These are phyloP conservation scores for Yamadazyma sp. DNA, from an alignment of 805 yeast genomes.

Conservation along the genomic window DNA sequence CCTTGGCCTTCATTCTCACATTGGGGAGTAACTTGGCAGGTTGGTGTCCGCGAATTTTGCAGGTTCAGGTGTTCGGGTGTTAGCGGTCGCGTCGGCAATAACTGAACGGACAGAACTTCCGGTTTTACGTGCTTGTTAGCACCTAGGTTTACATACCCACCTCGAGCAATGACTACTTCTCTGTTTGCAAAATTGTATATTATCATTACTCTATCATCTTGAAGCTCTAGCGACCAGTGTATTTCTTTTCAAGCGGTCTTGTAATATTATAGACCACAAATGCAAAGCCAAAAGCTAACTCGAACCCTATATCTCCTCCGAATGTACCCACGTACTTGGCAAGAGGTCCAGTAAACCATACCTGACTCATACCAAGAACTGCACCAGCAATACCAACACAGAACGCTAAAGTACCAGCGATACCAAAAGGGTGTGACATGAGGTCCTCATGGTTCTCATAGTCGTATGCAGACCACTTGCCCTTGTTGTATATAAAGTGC, in stretches of 20 bases:
- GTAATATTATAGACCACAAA: conserved; percentile 56
- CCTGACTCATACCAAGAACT: conserved; percentile 83
- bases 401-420: conserved; percentile 78
- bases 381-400: conserved; percentile 83
- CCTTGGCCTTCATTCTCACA: no score
- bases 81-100: no score
- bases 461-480: conserved; percentile 59
- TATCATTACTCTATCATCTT: not conserved
- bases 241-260: conserved; percentile 68
- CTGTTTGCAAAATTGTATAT: not conserved
- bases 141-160: no score
- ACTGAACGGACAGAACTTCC: no score
- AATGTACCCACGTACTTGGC: conserved; percentile 51
- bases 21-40: no score
- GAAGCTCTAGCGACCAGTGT: conserved; percentile 44
- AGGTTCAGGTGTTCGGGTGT: no score
- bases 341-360: conserved; percentile 75
- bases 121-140: no score
- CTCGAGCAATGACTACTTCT: not conserved
- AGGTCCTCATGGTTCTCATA: conserved; percentile 59
- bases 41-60: no score
- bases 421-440: conserved; percentile 66
- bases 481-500: conserved; percentile 75
- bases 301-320: conserved; percentile 90
- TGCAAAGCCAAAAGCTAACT: conserved; percentile 62